Base-by-base conservation (phyloP, 2,329 filamentous ascomycete genomes). In the Alternaria sp. region DNA sequence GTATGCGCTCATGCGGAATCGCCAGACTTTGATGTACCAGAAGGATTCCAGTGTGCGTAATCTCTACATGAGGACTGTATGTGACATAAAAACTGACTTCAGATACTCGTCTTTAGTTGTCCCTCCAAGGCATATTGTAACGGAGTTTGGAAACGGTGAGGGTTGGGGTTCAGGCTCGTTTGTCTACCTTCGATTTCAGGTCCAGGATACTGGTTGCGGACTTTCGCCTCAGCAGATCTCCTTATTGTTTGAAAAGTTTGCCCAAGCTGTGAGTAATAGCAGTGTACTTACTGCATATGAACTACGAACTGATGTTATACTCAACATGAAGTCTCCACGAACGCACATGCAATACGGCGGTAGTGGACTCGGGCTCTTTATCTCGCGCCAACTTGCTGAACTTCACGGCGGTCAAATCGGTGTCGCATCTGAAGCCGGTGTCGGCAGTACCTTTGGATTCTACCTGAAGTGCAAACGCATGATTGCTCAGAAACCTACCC, bases 1-100 rank as follows among this genome's bases (percentile, higher is more conserved):
- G 61, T 80, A 7, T 73, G 77, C 24, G 78, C 76, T 5, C 62
- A 63, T 4, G 24, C 44, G 1, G 56, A 88, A 2, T 58, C 62
- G 44, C 69, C 69, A 2, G 63, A 63, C n/a, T 52, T 61, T n/a
- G 64, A 54, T 17, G 53, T 24, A 51, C 31, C 37, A 34, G 34
- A 63, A 46, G 65, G 56, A 3, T 72, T 72, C 34, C 56, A 71
- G n/a, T 74, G 44, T 48, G 24, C 4, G 44, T 36, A 36, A 9
- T 24, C 21, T 24, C 1, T 21, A 34, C 39, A 24, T 41, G 21
- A 8, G 39, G 14, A 26, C 3, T 24, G 14, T 21, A 33, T 34
- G 8, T 24, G 23, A n/a, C 8, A 8, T 14, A 34, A 36, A 7
- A 13, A 24, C 44, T 34, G 11, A 48, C 21, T 7, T 14, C 13